phyloP scores from a whole-genome alignment of 176 grass and related monocot species.

The Hyparrhenia diplandra region DNA sequence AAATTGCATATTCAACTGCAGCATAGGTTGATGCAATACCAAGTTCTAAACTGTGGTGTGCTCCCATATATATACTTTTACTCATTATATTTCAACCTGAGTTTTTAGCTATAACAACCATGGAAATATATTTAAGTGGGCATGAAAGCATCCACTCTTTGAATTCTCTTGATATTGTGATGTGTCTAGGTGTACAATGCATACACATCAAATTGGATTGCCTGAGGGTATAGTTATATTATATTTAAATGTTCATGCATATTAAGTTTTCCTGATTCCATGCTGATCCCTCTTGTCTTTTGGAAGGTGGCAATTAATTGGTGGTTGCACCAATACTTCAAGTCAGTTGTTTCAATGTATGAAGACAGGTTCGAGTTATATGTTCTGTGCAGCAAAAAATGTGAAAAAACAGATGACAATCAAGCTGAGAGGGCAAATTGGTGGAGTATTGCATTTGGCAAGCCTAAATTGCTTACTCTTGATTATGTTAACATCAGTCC shows the following conservation, averaged over 20 bases:
- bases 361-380: conserved; percentile 87
- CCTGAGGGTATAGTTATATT: neutral
- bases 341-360: conserved; percentile 86
- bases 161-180: neutral
- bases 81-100: neutral
- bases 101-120: neutral
- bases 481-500: conserved; percentile 65
- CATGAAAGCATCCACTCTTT: neutral
- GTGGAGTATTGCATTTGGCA: conserved; percentile 57
- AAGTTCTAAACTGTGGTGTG: neutral
- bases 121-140: conserved; percentile 16
- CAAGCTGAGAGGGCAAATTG: conserved; percentile 44
- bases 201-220: neutral
- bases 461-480: conserved; percentile 26
- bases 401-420: conserved; percentile 37
- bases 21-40: neutral
- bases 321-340: conserved; percentile 80
- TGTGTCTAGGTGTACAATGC: neutral
- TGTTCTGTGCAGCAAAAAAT: conserved; percentile 51
- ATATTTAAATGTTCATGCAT: neutral
- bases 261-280: neutral
- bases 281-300: conserved; percentile 33
- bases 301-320: conserved; percentile 78
- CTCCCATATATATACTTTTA: neutral
- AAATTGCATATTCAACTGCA: conserved; percentile 11